Evolutionary conservation across 805 yeast species (phyloP).

Genomic region (Torulaspora franciscae): DNA sequence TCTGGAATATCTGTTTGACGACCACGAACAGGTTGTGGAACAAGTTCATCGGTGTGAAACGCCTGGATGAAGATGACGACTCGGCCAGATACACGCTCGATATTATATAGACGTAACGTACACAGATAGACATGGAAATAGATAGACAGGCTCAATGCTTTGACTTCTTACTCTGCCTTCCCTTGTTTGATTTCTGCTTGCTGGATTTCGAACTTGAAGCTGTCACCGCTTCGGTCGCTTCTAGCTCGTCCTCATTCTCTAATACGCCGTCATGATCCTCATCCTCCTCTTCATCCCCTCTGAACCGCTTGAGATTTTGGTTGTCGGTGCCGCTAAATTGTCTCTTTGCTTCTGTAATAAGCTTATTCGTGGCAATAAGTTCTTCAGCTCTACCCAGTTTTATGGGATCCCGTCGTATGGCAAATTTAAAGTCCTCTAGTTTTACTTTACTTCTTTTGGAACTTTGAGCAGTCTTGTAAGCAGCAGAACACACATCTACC

Average conservation of each 20-base stretch:
- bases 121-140: background rate
- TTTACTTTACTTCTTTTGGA: slow-evolving; percentile 57
- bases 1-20: slow-evolving; percentile 48
- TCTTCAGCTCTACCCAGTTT: slow-evolving; percentile 69
- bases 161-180: slow-evolving; percentile 3
- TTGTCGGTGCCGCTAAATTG: slow-evolving; percentile 62
- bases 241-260: slow-evolving; percentile 20
- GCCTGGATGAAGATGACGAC: slow-evolving; percentile 24
- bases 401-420: slow-evolving; percentile 57
- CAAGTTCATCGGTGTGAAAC: slow-evolving; percentile 57
- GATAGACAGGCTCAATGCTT: background rate
- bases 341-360: slow-evolving; percentile 60
- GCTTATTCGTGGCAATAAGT: slow-evolving; percentile 53
- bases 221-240: slow-evolving; percentile 1
- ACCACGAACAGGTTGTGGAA: slow-evolving; percentile 64
- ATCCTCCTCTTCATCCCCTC: slow-evolving; percentile 29
- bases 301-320: slow-evolving; percentile 33
- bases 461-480: slow-evolving; percentile 46
- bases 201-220: slow-evolving; percentile 8
- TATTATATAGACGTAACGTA: slow-evolving; percentile 14
- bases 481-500: slow-evolving; percentile 54
- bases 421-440: slow-evolving; percentile 69
- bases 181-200: slow-evolving; percentile 6
- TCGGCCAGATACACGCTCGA: slow-evolving; percentile 22
- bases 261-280: slow-evolving; percentile 28